These are phyloP conservation scores for Leccinum uliginosum DNA, from an alignment of 768 basidiomycete species.

Conservation along the genomic window DNA sequence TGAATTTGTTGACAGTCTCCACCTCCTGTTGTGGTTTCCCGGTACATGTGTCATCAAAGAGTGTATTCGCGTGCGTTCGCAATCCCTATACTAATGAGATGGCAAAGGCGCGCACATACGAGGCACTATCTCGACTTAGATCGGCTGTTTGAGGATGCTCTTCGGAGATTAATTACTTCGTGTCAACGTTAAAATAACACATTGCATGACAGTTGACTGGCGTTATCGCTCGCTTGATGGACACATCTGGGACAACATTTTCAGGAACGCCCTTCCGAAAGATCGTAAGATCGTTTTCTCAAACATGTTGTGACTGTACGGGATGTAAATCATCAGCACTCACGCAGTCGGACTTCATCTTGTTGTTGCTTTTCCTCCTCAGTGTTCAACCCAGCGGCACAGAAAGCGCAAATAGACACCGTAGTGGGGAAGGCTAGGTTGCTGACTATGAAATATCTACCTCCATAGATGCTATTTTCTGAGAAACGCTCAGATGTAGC, in stretches of 20 bases:
- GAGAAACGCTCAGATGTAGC: slow-evolving; percentile 21
- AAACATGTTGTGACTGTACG: no score
- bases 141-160: not conserved
- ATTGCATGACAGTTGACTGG: not conserved
- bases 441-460: slow-evolving; percentile 10
- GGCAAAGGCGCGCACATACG: not conserved
- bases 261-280: not conserved
- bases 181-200: not conserved
- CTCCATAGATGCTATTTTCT: slow-evolving; percentile 29
- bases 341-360: not conserved
- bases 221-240: not conserved
- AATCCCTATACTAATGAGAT: not conserved
- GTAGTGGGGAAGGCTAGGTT: slow-evolving; percentile 10
- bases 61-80: not conserved
- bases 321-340: no score
- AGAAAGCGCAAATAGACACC: slow-evolving; percentile 12
- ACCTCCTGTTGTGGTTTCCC: slow-evolving; percentile 8
- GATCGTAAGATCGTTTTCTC: not conserved
- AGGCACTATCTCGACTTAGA: not conserved
- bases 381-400: slow-evolving; percentile 9
- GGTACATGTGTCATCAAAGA: slow-evolving; percentile 9
- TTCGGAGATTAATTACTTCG: not conserved
- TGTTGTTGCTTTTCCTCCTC: slow-evolving; percentile 1
- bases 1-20: not conserved
- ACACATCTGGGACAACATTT: not conserved